Evolutionary conservation across 2,329 filamentous ascomycete genomes (phyloP).

Genomic region (Botrytis elliptica): DNA sequence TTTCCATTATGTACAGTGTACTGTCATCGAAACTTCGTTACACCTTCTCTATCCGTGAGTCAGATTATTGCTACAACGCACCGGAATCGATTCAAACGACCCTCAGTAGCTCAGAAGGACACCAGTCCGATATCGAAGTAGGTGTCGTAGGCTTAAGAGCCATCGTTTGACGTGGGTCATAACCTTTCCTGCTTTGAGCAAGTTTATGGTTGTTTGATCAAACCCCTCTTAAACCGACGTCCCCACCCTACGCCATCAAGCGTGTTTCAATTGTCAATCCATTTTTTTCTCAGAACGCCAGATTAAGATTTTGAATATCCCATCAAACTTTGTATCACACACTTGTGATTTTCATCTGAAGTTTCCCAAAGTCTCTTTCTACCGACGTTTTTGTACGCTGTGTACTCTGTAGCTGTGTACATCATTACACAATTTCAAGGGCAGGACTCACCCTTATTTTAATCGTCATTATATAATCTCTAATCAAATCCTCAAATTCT

Average conservation of each 20-base stretch:
- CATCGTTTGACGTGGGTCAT: background rate
- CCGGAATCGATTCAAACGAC: too few relatives aligned
- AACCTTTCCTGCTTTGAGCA: background rate
- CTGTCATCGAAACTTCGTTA: background rate
- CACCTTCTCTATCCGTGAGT: background rate
- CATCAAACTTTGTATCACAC: background rate
- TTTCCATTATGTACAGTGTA: background rate
- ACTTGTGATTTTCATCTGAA: background rate
- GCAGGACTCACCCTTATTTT: background rate
- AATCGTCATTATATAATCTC: background rate
- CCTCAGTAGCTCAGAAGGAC: background rate
- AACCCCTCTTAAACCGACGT: background rate
- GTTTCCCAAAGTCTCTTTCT: background rate
- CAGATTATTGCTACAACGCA: background rate
- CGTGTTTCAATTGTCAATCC: constrained; percentile 7
- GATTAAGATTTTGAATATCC: background rate
- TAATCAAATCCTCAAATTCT: background rate
- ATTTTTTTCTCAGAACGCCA: background rate
- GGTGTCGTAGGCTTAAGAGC: background rate
- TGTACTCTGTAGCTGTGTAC: background rate
- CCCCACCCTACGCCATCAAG: background rate
- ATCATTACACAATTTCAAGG: background rate
- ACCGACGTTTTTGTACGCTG: background rate
- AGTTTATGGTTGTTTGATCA: constrained; percentile 7
- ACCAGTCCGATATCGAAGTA: background rate